These are phyloP conservation scores for Phytophthora pseudosyringae DNA, from an alignment of 352 stramenopile species.

Conservation along the genomic window DNA sequence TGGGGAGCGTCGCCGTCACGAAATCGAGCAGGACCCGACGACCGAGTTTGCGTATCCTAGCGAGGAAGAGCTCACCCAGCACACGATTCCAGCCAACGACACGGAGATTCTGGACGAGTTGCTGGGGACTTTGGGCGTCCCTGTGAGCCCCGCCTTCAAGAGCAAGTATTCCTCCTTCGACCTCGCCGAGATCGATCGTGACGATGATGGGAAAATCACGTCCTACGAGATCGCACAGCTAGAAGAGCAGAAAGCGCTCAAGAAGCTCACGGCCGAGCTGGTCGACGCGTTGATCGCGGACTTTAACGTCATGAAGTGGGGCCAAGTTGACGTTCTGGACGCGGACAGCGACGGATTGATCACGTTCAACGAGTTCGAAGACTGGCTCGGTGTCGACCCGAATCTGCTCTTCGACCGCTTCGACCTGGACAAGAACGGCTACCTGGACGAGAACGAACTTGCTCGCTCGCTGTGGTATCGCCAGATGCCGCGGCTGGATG, in stretches of 20 bases:
- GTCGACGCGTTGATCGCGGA: conserved; percentile 51
- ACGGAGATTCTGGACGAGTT: conserved; percentile 66
- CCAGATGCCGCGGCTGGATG: conserved; percentile 74
- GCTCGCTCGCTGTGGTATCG: conserved; percentile 68
- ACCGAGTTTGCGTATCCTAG: conserved; percentile 60
- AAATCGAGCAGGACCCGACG: conserved; percentile 48
- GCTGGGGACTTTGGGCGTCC: conserved; percentile 70
- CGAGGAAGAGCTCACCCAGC: conserved; percentile 49
- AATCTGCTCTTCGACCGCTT: conserved; percentile 86
- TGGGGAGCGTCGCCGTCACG: conserved; percentile 45
- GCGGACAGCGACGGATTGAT: conserved; percentile 59
- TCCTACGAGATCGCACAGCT: conserved; percentile 59
- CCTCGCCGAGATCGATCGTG: conserved; percentile 67
- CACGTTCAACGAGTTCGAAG: conserved; percentile 72
- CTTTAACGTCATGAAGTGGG: conserved; percentile 69
- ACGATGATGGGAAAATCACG: conserved; percentile 78
- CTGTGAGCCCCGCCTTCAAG: conserved; percentile 58
- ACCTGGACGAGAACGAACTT: conserved; percentile 85
- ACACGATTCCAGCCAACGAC: conserved; percentile 60
- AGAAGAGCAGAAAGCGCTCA: conserved; percentile 24
- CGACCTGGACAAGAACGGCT: conserved; percentile 86
- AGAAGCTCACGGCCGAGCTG: conserved; percentile 52
- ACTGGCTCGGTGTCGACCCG: conserved; percentile 73
- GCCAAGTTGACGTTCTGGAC: conserved; percentile 59
- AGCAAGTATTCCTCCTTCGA: conserved; percentile 78